Conservation (phyloP, 2,329 filamentous ascomycete species). For the Gremmenia infestans region DNA sequence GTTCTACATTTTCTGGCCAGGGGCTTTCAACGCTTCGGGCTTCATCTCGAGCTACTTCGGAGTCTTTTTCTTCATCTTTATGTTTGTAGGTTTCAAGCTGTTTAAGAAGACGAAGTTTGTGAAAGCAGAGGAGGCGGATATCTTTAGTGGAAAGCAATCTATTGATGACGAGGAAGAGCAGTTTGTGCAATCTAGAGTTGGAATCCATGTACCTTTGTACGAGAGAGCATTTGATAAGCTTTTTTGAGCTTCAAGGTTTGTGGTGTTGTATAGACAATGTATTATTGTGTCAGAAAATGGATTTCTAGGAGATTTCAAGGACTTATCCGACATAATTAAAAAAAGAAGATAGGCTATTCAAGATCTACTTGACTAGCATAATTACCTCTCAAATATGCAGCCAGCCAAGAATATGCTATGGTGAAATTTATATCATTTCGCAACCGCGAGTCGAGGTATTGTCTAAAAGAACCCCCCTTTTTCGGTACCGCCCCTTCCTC, state of each 20-base stretch:
- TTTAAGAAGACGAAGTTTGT: slow-evolving; percentile 8
- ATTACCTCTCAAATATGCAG: no score
- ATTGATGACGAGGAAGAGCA: slow-evolving; percentile 6
- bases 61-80: slow-evolving; percentile 44
- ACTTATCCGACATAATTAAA: no score
- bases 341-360: no score
- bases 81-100: slow-evolving; percentile 40
- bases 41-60: slow-evolving; percentile 52
- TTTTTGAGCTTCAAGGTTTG: background rate
- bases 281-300: no score
- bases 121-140: slow-evolving; percentile 1
- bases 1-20: slow-evolving; percentile 50
- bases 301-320: no score
- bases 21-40: slow-evolving; percentile 36
- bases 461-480: no score
- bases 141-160: slow-evolving; percentile 33
- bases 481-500: no score
- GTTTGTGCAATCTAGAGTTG: background rate
- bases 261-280: no score
- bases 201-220: background rate
- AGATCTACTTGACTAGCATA: no score
- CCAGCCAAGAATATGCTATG: no score
- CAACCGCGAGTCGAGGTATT: no score
- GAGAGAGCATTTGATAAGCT: background rate
- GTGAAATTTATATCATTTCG: no score